phyloP scores from a whole-genome alignment of 2,329 filamentous ascomycete genomes.

The Apiospora koreana region DNA sequence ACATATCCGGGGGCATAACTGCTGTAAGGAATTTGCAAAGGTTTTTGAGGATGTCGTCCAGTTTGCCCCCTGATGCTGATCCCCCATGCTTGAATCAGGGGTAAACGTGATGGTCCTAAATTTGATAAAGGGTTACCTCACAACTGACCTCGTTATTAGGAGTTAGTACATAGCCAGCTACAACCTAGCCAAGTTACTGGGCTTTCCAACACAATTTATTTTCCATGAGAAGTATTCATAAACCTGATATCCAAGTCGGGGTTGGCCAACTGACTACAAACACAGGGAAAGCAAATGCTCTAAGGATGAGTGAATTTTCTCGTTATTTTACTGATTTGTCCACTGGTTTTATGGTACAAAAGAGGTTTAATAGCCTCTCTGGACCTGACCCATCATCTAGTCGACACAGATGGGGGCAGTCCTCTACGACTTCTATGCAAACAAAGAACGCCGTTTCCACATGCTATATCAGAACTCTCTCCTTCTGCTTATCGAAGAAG shows the following conservation, averaged over 20 bases:
- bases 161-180: too few species aligned
- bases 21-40: too few species aligned
- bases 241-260: neutral
- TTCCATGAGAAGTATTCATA: neutral
- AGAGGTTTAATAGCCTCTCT: neutral
- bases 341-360: neutral
- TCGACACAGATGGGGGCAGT: neutral
- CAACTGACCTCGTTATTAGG: neutral
- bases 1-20: too few species aligned
- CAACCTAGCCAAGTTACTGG: too few species aligned
- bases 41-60: too few species aligned
- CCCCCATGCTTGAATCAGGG: too few species aligned
- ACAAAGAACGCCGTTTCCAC: slow-evolving; percentile 7
- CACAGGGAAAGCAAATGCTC: neutral
- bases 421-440: slow-evolving; percentile 3
- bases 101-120: too few species aligned
- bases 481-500: neutral
- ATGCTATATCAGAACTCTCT: neutral
- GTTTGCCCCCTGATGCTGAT: too few species aligned
- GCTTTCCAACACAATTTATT: neutral
- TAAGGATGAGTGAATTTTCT: neutral
- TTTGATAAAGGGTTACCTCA: too few species aligned
- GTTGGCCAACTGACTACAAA: neutral
- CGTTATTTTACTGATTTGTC: neutral
- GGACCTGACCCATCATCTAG: neutral